Percentiles rank a stretch among this genome's conserved stretches.
Evolutionary conservation across 2,329 filamentous ascomycete genomes (phyloP).

Genomic region (Bipolaris cookei): DNA sequence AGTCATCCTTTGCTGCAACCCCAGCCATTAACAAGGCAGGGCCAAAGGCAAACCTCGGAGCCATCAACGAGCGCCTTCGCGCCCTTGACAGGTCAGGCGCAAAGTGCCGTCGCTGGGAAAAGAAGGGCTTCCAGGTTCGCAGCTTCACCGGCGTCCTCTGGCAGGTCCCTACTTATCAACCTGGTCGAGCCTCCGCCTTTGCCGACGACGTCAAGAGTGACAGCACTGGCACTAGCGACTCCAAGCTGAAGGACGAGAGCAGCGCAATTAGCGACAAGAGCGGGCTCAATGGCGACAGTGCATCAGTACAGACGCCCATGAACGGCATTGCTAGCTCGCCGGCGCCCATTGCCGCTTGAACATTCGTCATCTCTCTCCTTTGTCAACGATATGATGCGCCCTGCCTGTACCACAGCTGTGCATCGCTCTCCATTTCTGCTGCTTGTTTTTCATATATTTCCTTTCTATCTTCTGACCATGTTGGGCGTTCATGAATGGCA

Average conservation of each 20-base stretch:
- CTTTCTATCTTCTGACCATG: slow-evolving; percentile 27
- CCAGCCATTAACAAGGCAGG: slow-evolving; percentile 78
- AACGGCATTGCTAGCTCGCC: slow-evolving; percentile 60
- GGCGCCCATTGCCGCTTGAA: slow-evolving; percentile 47
- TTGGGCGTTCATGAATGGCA: slow-evolving; percentile 33
- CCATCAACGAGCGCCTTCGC: slow-evolving; percentile 94
- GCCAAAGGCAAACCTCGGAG: slow-evolving; percentile 94
- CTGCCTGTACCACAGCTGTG: background rate
- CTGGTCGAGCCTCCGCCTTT: slow-evolving; percentile 65
- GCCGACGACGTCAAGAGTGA: slow-evolving; percentile 67
- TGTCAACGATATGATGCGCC: background rate
- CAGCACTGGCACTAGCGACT: slow-evolving; percentile 61
- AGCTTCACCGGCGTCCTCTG: slow-evolving; percentile 89
- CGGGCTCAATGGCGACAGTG: slow-evolving; percentile 58
- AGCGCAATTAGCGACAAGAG: slow-evolving; percentile 68
- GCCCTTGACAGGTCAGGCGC: slow-evolving; percentile 91
- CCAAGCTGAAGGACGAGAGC: slow-evolving; percentile 63
- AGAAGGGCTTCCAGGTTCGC: slow-evolving; percentile 82
- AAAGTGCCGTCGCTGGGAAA: slow-evolving; percentile 90
- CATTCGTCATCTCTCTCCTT: background rate
- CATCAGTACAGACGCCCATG: slow-evolving; percentile 52
- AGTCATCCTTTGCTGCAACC: slow-evolving; percentile 51
- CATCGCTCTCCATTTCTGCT: slow-evolving; percentile 4
- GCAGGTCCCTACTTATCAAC: slow-evolving; percentile 83
- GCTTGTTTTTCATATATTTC: slow-evolving; percentile 20